A percentile compares a stretch with the other conserved stretches of the same genome.
These are phyloP conservation scores for Kluyveromyces nonfermentans DNA, from an alignment of 805 yeast species.

Conservation along the genomic window DNA sequence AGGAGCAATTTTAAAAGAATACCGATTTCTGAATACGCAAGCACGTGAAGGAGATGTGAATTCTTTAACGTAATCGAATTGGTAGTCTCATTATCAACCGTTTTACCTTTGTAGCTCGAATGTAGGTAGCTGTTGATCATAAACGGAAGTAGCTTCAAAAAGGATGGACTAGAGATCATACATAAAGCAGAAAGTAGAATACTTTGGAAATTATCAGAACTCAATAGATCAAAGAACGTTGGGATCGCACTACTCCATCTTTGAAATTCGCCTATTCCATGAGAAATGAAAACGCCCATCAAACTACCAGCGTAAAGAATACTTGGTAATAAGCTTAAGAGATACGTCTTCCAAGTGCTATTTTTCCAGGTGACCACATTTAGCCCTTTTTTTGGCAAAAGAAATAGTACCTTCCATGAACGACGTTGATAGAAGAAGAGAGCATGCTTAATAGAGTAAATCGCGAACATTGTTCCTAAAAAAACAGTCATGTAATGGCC, in stretches of 20 bases:
- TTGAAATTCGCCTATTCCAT: conserved; percentile 44
- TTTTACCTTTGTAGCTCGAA: conserved; percentile 29
- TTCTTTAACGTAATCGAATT: conserved; percentile 12
- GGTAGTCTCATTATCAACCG: conserved; percentile 7
- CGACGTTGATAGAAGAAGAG: conserved; percentile 24
- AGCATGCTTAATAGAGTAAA: conserved; percentile 21
- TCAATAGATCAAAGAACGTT: conserved; percentile 50
- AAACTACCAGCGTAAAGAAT: conserved; percentile 46
- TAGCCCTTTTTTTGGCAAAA: conserved; percentile 13
- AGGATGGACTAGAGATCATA: conserved; percentile 54
- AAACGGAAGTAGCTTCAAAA: conserved; percentile 57
- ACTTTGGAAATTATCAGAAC: conserved; percentile 71
- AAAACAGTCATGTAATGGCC: conserved; percentile 22
- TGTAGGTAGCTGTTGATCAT: conserved; percentile 50
- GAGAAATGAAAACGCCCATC: conserved; percentile 45
- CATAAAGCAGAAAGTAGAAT: conserved; percentile 46
- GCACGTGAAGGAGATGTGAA: conserved; percentile 22
- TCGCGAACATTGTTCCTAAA: conserved; percentile 20
- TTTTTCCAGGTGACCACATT: conserved; percentile 1
- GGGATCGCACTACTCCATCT: conserved; percentile 56
- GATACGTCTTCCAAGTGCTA: conserved; percentile 1
- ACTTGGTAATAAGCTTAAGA: conserved; percentile 30
- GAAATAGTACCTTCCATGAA: conserved; percentile 27
- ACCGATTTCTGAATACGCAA: conserved; percentile 53
- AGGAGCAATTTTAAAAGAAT: conserved; percentile 43